Evolutionary conservation across 192 early-diverging fungal genomes (phyloP).

Genomic region (Podila horticola): DNA sequence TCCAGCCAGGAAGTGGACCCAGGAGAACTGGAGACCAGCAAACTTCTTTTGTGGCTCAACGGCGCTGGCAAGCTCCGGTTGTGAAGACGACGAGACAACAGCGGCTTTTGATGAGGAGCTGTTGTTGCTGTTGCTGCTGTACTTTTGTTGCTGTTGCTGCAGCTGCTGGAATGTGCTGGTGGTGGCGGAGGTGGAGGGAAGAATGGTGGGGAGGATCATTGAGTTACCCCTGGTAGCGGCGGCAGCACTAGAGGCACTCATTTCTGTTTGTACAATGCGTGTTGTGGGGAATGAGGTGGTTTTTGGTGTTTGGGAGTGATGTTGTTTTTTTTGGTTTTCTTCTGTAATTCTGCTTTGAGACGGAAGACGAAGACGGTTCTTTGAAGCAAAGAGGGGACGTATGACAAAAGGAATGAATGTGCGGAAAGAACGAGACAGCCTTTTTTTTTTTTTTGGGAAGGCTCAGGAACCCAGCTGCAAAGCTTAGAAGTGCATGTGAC

Average conservation of each 20-base stretch:
- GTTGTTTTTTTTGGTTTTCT: no score
- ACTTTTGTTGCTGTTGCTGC: slow-evolving; percentile 14
- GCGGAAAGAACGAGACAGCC: background rate
- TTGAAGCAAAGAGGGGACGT: background rate
- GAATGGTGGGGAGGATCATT: slow-evolving; percentile 40
- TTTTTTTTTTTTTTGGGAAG: slow-evolving; percentile 3
- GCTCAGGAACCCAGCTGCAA: no score
- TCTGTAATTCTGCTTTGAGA: background rate
- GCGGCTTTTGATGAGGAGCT: slow-evolving; percentile 7
- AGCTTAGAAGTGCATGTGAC: no score
- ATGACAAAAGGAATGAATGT: slow-evolving; percentile 1
- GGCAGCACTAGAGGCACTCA: slow-evolving; percentile 50
- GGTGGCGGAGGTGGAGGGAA: slow-evolving; percentile 42
- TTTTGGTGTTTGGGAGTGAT: background rate
- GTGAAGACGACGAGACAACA: background rate
- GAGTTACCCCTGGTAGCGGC: slow-evolving; percentile 42
- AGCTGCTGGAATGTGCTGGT: slow-evolving; percentile 30
- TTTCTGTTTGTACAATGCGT: background rate
- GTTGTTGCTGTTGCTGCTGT: background rate
- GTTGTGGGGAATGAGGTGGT: slow-evolving; percentile 4
- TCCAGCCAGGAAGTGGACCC: slow-evolving; percentile 74
- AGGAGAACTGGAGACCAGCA: slow-evolving; percentile 47
- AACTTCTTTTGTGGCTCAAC: slow-evolving; percentile 25
- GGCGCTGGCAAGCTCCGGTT: background rate
- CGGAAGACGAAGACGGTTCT: no score